Conservation (phyloP, 345 rosid species). For the Eucalyptus regnans region DNA sequence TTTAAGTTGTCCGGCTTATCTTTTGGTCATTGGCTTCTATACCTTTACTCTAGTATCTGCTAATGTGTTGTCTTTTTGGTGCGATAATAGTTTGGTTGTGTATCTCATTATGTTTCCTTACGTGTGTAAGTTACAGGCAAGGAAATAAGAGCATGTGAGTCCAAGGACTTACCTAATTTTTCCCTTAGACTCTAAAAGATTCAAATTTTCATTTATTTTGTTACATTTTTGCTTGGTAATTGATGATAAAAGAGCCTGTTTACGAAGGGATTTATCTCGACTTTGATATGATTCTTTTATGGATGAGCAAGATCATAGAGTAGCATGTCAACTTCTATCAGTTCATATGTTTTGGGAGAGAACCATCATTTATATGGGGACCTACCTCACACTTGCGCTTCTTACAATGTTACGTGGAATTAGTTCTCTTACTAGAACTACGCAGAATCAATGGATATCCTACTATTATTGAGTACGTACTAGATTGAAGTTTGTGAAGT, state of each 20-base stretch:
- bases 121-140: neutral
- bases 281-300: neutral
- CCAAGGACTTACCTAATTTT: neutral
- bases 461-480: neutral
- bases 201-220: neutral
- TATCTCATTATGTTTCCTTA: neutral
- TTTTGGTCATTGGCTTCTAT: neutral
- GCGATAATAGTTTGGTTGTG: neutral
- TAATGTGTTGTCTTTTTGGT: neutral
- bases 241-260: neutral
- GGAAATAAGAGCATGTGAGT: neutral
- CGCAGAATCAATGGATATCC: neutral
- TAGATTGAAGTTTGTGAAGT: neutral
- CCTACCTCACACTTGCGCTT: neutral
- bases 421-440: neutral
- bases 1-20: neutral
- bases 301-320: neutral
- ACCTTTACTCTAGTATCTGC: neutral
- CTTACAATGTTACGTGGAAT: neutral
- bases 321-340: neutral
- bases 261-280: neutral
- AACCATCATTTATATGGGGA: neutral
- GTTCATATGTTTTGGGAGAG: neutral
- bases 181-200: neutral
- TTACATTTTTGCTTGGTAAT: neutral